phyloP scores from a whole-genome alignment of 257 asterid genomes.

The Ehretia macrophylla region DNA sequence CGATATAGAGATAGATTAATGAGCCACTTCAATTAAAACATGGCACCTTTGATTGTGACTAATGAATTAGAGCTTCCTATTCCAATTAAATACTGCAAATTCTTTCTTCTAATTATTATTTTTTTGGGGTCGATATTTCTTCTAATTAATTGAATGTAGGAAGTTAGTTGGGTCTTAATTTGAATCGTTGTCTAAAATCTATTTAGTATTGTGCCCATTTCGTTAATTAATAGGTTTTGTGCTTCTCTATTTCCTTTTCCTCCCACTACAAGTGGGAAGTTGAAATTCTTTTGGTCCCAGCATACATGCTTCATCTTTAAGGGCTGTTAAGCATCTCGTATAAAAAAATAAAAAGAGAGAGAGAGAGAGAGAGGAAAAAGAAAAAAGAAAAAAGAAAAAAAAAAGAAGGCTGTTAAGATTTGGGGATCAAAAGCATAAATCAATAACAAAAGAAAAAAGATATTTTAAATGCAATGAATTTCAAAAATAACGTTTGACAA shows the following conservation, averaged over 20 bases:
- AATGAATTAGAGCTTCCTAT: background rate
- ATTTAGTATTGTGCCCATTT: background rate
- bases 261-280: constrained; percentile 19
- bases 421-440: no score
- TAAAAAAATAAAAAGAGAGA: background rate
- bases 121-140: no score
- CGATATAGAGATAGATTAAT: background rate
- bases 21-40: background rate
- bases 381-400: constrained; percentile 13
- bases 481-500: no score
- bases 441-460: no score
- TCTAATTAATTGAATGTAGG: no score
- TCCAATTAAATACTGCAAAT: no score
- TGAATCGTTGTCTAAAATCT: background rate
- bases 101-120: no score
- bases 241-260: constrained; percentile 2
- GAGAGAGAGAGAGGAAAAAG: no score
- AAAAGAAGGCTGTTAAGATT: no score
- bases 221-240: constrained; percentile 9
- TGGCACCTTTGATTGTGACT: background rate
- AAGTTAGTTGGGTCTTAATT: background rate
- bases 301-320: constrained; percentile 18
- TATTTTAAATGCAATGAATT: no score
- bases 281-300: constrained; percentile 29
- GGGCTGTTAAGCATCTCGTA: constrained; percentile 6